Evolutionary conservation across 441 rosid genomes (phyloP).

Genomic region (Jatropha multifida): DNA sequence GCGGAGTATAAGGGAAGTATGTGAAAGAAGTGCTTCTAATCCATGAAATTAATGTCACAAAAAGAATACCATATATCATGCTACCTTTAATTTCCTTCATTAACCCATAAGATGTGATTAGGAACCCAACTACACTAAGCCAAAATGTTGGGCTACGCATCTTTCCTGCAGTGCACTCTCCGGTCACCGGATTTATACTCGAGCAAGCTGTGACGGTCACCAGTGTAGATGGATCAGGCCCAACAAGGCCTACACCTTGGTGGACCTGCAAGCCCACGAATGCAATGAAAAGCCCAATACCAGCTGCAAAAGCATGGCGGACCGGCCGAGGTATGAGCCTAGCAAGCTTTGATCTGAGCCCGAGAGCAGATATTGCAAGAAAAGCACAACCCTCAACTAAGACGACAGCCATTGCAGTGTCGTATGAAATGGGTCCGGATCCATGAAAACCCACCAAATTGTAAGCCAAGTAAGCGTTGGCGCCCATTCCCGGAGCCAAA

Average conservation of each 20-base stretch:
- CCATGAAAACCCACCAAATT: constrained; percentile 83
- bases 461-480: constrained; percentile 78
- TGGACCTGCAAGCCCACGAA: constrained; percentile 75
- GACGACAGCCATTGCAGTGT: constrained; percentile 67
- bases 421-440: constrained; percentile 66
- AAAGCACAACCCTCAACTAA: constrained; percentile 66
- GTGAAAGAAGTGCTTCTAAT: constrained; percentile 67
- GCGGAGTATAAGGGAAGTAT: constrained; percentile 52
- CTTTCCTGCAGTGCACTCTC: constrained; percentile 58
- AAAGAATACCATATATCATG: constrained; percentile 74
- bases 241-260: constrained; percentile 77
- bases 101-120: constrained; percentile 64
- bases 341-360: constrained; percentile 65
- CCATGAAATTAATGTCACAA: constrained; percentile 78
- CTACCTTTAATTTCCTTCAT: constrained; percentile 73
- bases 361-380: constrained; percentile 50
- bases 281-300: constrained; percentile 82
- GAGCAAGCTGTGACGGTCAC: constrained; percentile 70
- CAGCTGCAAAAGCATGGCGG: constrained; percentile 61
- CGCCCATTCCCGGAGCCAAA: constrained; percentile 88
- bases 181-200: constrained; percentile 43
- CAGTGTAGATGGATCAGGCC: constrained; percentile 74
- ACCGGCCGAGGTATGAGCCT: constrained; percentile 63
- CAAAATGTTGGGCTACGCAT: constrained; percentile 82
- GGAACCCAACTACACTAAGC: constrained; percentile 65